These are phyloP conservation scores for Annona squamosa DNA, from an alignment of 164 flowering plant genomes.

Conservation along the genomic window DNA sequence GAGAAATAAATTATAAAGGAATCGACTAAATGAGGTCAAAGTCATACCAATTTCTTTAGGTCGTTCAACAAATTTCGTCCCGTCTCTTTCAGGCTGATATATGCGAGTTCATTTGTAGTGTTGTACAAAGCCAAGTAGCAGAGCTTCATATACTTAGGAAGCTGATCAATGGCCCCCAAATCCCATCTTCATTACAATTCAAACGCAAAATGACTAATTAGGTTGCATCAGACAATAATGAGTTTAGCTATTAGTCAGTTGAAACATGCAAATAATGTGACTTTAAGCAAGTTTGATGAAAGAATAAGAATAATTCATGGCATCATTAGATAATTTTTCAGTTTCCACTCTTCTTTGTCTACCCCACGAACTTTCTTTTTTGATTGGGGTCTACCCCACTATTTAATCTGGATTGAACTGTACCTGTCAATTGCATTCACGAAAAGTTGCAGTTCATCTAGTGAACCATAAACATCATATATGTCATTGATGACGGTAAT, in stretches of 20 bases:
- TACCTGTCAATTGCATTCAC: conserved; percentile 7
- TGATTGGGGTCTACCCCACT: background rate
- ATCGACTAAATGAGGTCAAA: background rate
- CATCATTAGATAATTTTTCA: background rate
- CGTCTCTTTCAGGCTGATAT: conserved; percentile 2
- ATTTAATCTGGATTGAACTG: background rate
- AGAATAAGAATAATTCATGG: background rate
- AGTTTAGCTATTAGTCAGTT: background rate
- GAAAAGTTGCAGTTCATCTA: conserved; percentile 10
- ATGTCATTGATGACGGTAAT: background rate
- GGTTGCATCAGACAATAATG: background rate
- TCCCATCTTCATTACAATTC: conserved; percentile 14
- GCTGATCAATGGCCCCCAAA: conserved; percentile 7
- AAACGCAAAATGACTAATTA: background rate
- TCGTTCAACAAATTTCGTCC: background rate
- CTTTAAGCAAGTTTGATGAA: background rate
- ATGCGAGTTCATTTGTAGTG: conserved; percentile 6
- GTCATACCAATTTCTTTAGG: conserved; percentile 8
- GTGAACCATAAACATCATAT: conserved; percentile 6
- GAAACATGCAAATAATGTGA: background rate
- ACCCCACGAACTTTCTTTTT: background rate
- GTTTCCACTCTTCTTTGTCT: background rate
- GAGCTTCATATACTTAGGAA: conserved; percentile 15
- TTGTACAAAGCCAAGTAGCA: conserved; percentile 13
- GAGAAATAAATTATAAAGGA: background rate